A percentile compares a stretch with the other conserved stretches of the same genome.
Conservation (phyloP, 148 eudicot genomes). For the Amaranthus hypochondriacus region DNA sequence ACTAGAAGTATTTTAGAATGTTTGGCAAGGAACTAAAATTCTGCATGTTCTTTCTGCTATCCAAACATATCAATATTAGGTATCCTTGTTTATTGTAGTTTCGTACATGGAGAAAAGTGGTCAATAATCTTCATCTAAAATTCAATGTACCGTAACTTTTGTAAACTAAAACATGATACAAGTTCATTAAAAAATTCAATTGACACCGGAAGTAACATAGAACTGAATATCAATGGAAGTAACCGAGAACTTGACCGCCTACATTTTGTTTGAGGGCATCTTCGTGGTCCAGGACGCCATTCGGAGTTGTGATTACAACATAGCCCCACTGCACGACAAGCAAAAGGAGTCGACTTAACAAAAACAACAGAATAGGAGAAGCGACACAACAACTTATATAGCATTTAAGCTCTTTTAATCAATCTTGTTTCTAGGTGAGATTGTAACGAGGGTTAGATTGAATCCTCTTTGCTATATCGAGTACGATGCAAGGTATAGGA, state of each 20-base stretch:
- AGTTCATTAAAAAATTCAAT: conserved; percentile 1
- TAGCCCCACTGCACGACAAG: conserved; percentile 78
- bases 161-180: conserved; percentile 8
- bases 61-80: too few species aligned
- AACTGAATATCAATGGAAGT: conserved; percentile 43
- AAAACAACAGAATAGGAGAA: not conserved
- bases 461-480: not conserved
- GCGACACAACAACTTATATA: not conserved
- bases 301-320: conserved; percentile 83
- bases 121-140: too few species aligned
- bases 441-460: not conserved
- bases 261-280: conserved; percentile 80
- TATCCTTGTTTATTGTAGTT: conserved; percentile 8
- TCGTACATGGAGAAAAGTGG: conserved; percentile 4
- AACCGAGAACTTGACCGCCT: conserved; percentile 91
- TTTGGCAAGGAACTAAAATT: too few species aligned
- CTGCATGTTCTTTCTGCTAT: too few species aligned
- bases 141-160: not conserved
- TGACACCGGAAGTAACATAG: conserved; percentile 3
- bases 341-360: not conserved
- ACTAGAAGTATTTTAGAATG: too few species aligned
- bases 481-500: not conserved
- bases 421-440: not conserved
- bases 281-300: conserved; percentile 89
- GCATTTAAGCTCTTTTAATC: not conserved